phyloP scores from a whole-genome alignment of 495 filamentous ascomycete species.

The Aspergillus nanangensis region DNA sequence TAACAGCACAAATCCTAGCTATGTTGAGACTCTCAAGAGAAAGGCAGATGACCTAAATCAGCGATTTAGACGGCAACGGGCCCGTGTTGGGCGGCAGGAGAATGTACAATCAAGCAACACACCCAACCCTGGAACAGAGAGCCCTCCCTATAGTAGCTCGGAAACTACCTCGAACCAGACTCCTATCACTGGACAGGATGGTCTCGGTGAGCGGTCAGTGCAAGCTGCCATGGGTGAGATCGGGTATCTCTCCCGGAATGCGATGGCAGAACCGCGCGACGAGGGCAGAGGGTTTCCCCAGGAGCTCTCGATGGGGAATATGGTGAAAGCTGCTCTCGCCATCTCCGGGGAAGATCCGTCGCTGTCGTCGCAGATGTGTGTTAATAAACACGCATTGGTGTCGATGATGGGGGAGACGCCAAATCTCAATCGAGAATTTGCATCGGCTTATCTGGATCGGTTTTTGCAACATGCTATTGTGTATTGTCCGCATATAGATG shows the following conservation, averaged over 20 bases:
- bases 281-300: conserved; percentile 14
- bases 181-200: too few relatives aligned
- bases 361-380: neutral
- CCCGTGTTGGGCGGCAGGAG: neutral
- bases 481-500: conserved; percentile 12
- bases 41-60: conserved; percentile 16
- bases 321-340: conserved; percentile 16
- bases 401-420: neutral
- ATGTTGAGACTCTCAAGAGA: conserved; percentile 20
- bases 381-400: neutral
- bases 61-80: conserved; percentile 9
- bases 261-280: conserved; percentile 26
- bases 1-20: conserved; percentile 9
- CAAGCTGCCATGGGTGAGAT: conserved; percentile 26
- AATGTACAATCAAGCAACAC: neutral
- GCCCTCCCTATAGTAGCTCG: too few relatives aligned
- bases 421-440: conserved; percentile 5
- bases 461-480: conserved; percentile 11
- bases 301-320: conserved; percentile 18
- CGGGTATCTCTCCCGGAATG: conserved; percentile 24
- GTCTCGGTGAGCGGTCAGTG: conserved; percentile 6
- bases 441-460: conserved; percentile 8
- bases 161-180: too few relatives aligned
- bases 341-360: conserved; percentile 15
- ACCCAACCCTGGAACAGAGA: too few relatives aligned